These are phyloP conservation scores for Uncinocarpus reesii DNA, from an alignment of 2,329 filamentous ascomycete species.

Conservation along the genomic window DNA sequence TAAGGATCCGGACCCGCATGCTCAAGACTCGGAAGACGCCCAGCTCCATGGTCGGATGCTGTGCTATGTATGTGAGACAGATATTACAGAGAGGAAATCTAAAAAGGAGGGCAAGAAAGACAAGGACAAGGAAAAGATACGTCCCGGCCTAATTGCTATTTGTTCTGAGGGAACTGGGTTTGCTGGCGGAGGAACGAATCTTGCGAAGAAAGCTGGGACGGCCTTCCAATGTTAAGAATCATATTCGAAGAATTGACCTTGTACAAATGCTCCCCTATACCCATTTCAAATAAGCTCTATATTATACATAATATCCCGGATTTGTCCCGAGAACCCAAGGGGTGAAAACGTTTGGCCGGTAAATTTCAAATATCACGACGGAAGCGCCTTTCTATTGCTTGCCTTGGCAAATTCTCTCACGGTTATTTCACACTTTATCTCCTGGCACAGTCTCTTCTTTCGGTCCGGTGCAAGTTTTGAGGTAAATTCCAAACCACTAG, in stretches of 20 bases:
- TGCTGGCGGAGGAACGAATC: slow-evolving; percentile 72
- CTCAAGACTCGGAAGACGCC: slow-evolving; percentile 41
- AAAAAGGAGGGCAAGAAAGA: slow-evolving; percentile 34
- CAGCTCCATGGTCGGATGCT: slow-evolving; percentile 41
- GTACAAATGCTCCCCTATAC: slow-evolving; percentile 1
- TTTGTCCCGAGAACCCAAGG: background rate
- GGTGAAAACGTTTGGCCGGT: background rate
- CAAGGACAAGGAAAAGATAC: slow-evolving; percentile 48
- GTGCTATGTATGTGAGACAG: slow-evolving; percentile 81
- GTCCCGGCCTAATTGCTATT: slow-evolving; percentile 65
- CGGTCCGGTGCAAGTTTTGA: slow-evolving; percentile 62
- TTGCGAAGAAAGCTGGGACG: slow-evolving; percentile 67
- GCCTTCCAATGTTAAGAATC: slow-evolving; percentile 66
- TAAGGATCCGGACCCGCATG: slow-evolving; percentile 50
- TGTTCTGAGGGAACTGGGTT: slow-evolving; percentile 86
- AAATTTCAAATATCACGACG: slow-evolving; percentile 7
- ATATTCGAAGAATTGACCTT: background rate
- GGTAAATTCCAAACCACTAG: slow-evolving; percentile 85
- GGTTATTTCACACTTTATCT: slow-evolving; percentile 71
- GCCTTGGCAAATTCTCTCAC: slow-evolving; percentile 62
- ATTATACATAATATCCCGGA: background rate
- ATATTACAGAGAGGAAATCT: slow-evolving; percentile 47
- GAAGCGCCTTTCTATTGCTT: slow-evolving; percentile 43
- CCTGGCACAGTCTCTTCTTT: slow-evolving; percentile 70
- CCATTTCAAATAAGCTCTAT: background rate